Base-by-base conservation (phyloP, 2,329 filamentous ascomycete species). In the Pseudopyrenochaeta lycopersici region DNA sequence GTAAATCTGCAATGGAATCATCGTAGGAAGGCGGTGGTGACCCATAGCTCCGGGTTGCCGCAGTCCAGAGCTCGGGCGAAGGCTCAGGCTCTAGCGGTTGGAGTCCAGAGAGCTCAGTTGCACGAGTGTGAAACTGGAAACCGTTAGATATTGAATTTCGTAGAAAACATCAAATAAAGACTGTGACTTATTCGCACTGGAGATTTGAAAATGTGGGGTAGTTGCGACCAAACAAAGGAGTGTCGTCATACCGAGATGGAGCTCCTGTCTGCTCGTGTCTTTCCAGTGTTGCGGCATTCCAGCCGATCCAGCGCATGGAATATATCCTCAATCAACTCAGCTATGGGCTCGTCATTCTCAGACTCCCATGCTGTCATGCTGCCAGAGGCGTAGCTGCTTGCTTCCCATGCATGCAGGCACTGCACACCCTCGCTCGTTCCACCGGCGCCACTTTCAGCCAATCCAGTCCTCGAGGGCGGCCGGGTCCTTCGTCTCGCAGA, bases 11-110 rank as follows among this genome's bases (percentile, higher is more conserved):
- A 36, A 78, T 35, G 42, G 70, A 76, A 39, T 81, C 77, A 54
- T 78, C 68, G 66, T 81, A 81, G 14, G 75, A 71, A 11, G 79
- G 78, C 18, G 78, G 78, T 36, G 73, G 67, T 20, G 44, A 18
- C 43, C 44, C 62, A 58, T 69, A 47, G 47, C 45, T 58, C 17
- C 47, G 55, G 11, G 61, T 60, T 10, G 64, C 31, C 36, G 63
- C 60, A 40, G 62, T 60, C 66, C 65, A 73, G 48, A 70, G 64
- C 10, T 67, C 54, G 57, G 62, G 57, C n/a, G 65, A 62, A 4
- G 63, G 60, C 18, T 38, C 46, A 47, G 60, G 58, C 31, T 61
- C 53, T 23, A 60, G 44, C 11, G 65, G 60, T 18, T 54, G 50
- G 21, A 63, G 54, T 42, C 52, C 55, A 17, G 63, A 58, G 30